Percentiles rank a stretch among this genome's conserved stretches.
phyloP scores from a whole-genome alignment of 2,329 filamentous ascomycete genomes.

The Aspergillus brasiliensis region DNA sequence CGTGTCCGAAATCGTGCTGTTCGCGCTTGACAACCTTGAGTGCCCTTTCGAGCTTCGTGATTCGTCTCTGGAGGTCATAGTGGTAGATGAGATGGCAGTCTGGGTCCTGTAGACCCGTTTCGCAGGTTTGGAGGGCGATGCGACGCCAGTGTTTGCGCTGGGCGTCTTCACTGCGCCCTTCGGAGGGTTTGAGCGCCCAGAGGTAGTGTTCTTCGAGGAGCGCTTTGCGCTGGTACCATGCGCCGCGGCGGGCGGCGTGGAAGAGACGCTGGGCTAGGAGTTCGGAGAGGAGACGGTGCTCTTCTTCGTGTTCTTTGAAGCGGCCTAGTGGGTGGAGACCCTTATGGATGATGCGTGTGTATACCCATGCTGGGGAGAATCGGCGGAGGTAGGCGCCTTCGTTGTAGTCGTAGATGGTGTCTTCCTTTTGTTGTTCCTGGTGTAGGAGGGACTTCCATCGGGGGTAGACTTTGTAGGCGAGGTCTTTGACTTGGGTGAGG shows the following conservation, averaged over 20 bases:
- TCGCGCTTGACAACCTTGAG: slow-evolving; percentile 79
- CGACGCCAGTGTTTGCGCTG: slow-evolving; percentile 84
- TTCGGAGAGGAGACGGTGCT: slow-evolving; percentile 73
- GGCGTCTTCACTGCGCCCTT: slow-evolving; percentile 54
- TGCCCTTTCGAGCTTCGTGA: slow-evolving; percentile 85
- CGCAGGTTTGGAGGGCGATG: slow-evolving; percentile 77
- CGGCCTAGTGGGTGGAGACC: slow-evolving; percentile 76
- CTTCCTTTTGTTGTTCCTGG: slow-evolving; percentile 78
- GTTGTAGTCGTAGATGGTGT: slow-evolving; percentile 73
- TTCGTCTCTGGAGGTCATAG: slow-evolving; percentile 89
- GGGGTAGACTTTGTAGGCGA: slow-evolving; percentile 74
- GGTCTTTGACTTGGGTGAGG: slow-evolving; percentile 67
- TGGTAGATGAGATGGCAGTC: slow-evolving; percentile 92
- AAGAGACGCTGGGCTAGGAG: slow-evolving; percentile 81
- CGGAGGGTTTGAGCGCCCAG: slow-evolving; percentile 59
- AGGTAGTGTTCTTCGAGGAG: slow-evolving; percentile 95
- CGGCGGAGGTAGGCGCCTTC: slow-evolving; percentile 88
- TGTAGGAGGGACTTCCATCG: slow-evolving; percentile 75
- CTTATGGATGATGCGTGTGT: slow-evolving; percentile 91
- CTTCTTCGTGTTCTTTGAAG: slow-evolving; percentile 75
- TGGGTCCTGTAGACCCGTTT: slow-evolving; percentile 80
- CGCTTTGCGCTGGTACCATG: slow-evolving; percentile 95
- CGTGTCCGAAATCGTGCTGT: slow-evolving; percentile 91
- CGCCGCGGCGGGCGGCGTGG: slow-evolving; percentile 78
- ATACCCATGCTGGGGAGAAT: slow-evolving; percentile 89